phyloP scores from a whole-genome alignment of 129 eudicot species.

The Mikania micrantha region DNA sequence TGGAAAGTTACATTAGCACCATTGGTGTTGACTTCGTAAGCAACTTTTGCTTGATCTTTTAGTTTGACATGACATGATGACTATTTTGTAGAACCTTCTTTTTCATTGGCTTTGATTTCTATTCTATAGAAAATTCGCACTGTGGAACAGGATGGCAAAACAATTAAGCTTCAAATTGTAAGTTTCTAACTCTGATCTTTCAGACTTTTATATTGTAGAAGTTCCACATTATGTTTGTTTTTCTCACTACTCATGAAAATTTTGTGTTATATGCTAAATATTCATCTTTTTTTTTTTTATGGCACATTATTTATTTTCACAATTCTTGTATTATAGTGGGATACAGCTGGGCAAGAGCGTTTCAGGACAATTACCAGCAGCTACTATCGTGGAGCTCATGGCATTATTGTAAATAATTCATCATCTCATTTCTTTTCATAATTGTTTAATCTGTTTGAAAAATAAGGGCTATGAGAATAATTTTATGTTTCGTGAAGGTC shows the following conservation, averaged over 20 bases:
- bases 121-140: conserved; percentile 65
- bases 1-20: conserved; percentile 97
- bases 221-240: background rate
- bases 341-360: conserved; percentile 93
- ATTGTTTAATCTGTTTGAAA: background rate
- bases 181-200: conserved; percentile 11
- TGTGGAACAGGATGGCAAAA: conserved; percentile 90
- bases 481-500: conserved; percentile 25
- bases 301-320: background rate
- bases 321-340: conserved; percentile 45
- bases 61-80: conserved; percentile 1
- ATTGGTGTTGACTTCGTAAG: conserved; percentile 98
- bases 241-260: background rate
- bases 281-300: background rate
- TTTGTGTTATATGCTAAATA: background rate
- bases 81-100: background rate
- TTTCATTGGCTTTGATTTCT: background rate
- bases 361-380: conserved; percentile 89
- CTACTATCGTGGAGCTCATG: conserved; percentile 95
- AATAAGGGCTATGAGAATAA: background rate
- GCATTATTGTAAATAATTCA: conserved; percentile 61
- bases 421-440: background rate
- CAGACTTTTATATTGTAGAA: background rate
- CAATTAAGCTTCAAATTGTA: conserved; percentile 87
- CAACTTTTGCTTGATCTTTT: conserved; percentile 5